Evolutionary conservation across 1,284 basidiomycete genomes (phyloP).

Genomic region (Pulveroboletus sp.): DNA sequence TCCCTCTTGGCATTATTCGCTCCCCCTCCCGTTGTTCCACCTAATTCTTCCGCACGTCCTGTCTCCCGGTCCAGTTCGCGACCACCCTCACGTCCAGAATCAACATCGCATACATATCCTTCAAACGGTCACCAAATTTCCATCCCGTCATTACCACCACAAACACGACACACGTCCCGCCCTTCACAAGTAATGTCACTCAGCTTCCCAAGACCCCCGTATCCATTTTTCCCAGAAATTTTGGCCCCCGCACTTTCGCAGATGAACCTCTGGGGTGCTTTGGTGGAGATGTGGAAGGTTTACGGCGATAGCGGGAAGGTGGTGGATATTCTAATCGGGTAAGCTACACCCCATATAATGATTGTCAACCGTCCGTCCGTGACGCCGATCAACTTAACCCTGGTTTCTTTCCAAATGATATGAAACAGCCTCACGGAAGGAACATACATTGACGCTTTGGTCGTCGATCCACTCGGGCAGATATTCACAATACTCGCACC

Average conservation of each 20-base stretch:
- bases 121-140: constrained; percentile 6
- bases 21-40: constrained; percentile 2
- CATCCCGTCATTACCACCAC: constrained; percentile 6
- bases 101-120: constrained; percentile 14
- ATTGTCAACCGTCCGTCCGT: neutral
- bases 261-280: constrained; percentile 41
- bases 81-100: constrained; percentile 27
- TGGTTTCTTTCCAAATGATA: neutral
- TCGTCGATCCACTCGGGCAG: constrained; percentile 68
- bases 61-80: constrained; percentile 27
- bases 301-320: constrained; percentile 24
- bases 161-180: constrained; percentile 11
- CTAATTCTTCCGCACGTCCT: constrained; percentile 19
- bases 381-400: neutral
- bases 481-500: constrained; percentile 62
- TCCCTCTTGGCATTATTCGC: constrained; percentile 27
- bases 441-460: constrained; percentile 55
- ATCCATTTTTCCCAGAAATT: constrained; percentile 46
- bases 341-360: constrained; percentile 31
- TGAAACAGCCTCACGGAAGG: constrained; percentile 68
- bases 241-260: constrained; percentile 84
- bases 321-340: constrained; percentile 62
- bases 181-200: constrained; percentile 3
- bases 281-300: constrained; percentile 33
- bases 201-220: neutral